Evolutionary conservation across 208 protist species (phyloP).

Genomic region (Naegleria fowleri): DNA sequence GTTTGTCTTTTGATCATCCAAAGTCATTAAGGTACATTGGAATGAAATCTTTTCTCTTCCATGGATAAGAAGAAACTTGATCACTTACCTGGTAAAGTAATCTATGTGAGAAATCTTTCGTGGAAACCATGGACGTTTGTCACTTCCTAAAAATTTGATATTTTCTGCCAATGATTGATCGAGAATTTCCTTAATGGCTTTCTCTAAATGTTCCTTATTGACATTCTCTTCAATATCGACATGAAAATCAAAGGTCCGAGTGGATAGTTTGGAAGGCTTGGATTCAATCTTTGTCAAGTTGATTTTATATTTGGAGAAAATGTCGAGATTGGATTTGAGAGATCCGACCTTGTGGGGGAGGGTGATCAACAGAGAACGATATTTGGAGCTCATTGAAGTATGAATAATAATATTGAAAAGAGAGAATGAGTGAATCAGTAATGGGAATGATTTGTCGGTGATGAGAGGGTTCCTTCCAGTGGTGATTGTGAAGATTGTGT

Average conservation of each 20-base stretch:
- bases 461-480: too few relatives aligned
- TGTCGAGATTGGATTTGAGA: neutral
- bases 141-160: neutral
- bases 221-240: neutral
- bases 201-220: neutral
- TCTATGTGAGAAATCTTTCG: conserved; percentile 65
- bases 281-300: neutral
- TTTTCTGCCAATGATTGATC: neutral
- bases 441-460: too few relatives aligned
- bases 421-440: too few relatives aligned
- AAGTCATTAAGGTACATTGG: conserved; percentile 46
- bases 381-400: neutral
- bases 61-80: neutral
- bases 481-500: too few relatives aligned
- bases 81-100: conserved; percentile 58
- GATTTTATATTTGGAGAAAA: neutral
- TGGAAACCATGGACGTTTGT: conserved; percentile 43
- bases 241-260: neutral
- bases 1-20: neutral
- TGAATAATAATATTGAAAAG: too few relatives aligned
- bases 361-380: neutral
- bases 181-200: neutral
- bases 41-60: too few relatives aligned
- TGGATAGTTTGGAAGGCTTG: neutral
- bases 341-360: neutral